A percentile compares a stretch with the other conserved stretches of the same genome.
Conservation (phyloP, 768 basidiomycete genomes). For the Lyophyllum shimeji region DNA sequence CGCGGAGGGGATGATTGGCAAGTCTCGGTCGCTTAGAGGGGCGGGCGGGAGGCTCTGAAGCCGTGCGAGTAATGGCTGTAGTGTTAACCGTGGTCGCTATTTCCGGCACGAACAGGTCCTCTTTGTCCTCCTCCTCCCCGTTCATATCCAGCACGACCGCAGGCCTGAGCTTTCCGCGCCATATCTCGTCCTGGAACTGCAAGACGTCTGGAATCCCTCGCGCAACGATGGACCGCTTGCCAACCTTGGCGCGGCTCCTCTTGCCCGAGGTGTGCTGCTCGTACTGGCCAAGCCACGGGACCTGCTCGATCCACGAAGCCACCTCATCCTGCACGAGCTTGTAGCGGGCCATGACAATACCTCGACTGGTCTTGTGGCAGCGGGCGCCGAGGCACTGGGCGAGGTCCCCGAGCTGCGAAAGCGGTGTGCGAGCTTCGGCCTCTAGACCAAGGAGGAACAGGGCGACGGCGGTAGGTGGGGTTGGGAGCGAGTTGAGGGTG, state of each 20-base stretch:
- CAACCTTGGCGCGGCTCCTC: constrained; percentile 55
- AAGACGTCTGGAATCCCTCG: constrained; percentile 70
- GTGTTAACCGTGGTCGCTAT: not conserved
- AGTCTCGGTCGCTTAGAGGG: constrained; percentile 16
- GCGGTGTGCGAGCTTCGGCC: constrained; percentile 53
- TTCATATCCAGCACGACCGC: constrained; percentile 38
- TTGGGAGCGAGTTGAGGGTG: constrained; percentile 36
- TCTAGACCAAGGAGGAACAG: constrained; percentile 71
- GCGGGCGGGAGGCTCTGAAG: constrained; percentile 1
- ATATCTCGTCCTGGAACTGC: constrained; percentile 64
- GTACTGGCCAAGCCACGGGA: constrained; percentile 74
- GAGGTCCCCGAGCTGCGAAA: constrained; percentile 56
- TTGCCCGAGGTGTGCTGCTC: constrained; percentile 25
- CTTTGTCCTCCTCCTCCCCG: constrained; percentile 20
- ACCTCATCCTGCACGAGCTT: constrained; percentile 62
- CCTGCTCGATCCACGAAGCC: constrained; percentile 55
- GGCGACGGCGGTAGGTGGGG: constrained; percentile 61
- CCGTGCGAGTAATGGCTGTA: not conserved
- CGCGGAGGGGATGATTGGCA: constrained; percentile 29
- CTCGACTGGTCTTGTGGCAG: constrained; percentile 44
- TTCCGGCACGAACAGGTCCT: not conserved
- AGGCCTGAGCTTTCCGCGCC: constrained; percentile 41
- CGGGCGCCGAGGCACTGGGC: constrained; percentile 54
- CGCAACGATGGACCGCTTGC: constrained; percentile 66
- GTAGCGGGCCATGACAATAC: constrained; percentile 68